Evolutionary conservation across 805 yeast genomes (phyloP), one percentile per base, ranked within the genome.

Genomic region (Lipomyces yamadae): DNA sequence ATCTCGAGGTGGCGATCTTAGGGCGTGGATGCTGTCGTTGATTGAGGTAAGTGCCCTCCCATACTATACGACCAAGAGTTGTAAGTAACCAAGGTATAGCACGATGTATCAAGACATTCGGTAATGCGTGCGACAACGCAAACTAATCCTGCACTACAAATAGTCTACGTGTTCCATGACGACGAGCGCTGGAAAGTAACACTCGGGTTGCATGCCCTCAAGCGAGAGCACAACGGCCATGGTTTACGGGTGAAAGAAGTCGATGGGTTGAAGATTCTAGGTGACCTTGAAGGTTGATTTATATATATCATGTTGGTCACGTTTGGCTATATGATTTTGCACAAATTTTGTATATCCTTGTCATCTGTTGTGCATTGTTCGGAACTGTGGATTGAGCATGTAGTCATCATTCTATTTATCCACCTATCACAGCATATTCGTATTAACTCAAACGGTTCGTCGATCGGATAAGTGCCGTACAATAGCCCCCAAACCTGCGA

Each of bases 401-500:
- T 52, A 39, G 50, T 10, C 53, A 35, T 34, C 37, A 29, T 37
- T 10, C 55, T 24, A 10, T 34, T 35, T 56, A 58, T n/a, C 33
- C 59, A 53, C 60, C 48, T 15, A 15, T 15, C 15, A 42, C 48
- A 15, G n/a, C 62, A 42, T 61, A 65, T 33, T 34, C 33, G 18
- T 24, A 42, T 50, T 4, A 7, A 13, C 24, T 76, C 78, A 91
- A 42, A 91, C 88, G 4, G 91, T 85, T 76, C 95, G 85, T 80
- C 96, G 86, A 79, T 94, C 98, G 55, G 92, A 85, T 78, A 92
- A 83, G 78, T 87, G 92, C 73, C 97, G 86, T 60, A 90, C 90
- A 72, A 95, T 88, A 55, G 97, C 90, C 11, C 97, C 97, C 75
- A 89, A 88, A 24, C 98, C 98, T 15, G 93, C 86, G 29, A 85